Evolutionary conservation across 2,329 filamentous ascomycete species (phyloP).

Genomic region (Acephala macrosclerotiorum): DNA sequence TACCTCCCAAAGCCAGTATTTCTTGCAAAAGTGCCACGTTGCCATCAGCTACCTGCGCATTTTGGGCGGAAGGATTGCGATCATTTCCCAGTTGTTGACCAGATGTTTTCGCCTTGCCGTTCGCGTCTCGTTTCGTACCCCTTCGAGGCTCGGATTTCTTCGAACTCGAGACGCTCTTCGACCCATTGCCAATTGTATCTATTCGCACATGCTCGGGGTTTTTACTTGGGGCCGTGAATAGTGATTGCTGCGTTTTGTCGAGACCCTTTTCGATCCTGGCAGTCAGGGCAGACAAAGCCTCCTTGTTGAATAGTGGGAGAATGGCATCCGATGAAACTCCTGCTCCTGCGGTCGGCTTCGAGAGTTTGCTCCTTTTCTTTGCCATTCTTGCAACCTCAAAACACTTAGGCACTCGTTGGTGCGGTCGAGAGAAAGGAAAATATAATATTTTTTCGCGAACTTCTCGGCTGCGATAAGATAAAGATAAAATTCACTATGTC

Average conservation of each 20-base stretch:
- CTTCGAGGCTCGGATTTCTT: conserved; percentile 36
- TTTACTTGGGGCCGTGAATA: conserved; percentile 19
- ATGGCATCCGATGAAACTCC: conserved; percentile 23
- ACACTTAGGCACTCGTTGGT: not conserved
- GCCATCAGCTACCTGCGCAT: conserved; percentile 23
- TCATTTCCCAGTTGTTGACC: conserved; percentile 36
- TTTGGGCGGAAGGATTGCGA: conserved; percentile 21
- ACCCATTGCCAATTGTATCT: conserved; percentile 42
- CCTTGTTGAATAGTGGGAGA: conserved; percentile 56
- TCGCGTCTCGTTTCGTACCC: conserved; percentile 44
- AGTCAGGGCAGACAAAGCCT: conserved; percentile 60
- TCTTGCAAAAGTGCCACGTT: conserved; percentile 62
- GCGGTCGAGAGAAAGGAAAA: not conserved
- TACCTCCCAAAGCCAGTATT: conserved; percentile 70
- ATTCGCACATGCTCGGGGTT: conserved; percentile 50
- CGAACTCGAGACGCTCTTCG: conserved; percentile 37
- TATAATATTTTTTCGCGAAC: not conserved
- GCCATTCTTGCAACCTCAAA: conserved; percentile 29
- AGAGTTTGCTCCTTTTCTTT: conserved; percentile 35
- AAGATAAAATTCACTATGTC: not conserved
- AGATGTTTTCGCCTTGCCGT: conserved; percentile 41
- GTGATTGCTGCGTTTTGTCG: conserved; percentile 42
- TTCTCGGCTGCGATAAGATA: conserved; percentile 15
- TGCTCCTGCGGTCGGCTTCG: conserved; percentile 31
- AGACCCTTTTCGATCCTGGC: conserved; percentile 64